Evolutionary conservation across 805 yeast species (phyloP), one percentile per base, ranked within the genome.

Genomic region (Millerozyma miso): DNA sequence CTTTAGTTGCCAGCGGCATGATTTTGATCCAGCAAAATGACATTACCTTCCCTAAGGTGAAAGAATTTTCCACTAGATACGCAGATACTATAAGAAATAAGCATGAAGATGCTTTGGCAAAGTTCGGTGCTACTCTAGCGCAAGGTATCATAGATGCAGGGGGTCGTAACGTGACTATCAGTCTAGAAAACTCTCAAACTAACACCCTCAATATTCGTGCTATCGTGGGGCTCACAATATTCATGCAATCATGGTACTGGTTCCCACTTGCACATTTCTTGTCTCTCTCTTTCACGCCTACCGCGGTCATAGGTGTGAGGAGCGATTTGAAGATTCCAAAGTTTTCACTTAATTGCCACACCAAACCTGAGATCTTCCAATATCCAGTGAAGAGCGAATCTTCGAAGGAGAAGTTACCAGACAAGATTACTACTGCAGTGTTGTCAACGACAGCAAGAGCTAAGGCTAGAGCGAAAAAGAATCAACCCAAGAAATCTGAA

Each of bases 71-170:
- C 58, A 85, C 86, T 56, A 75, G 77, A 38, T 80, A 85, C 50
- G 83, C 89, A 38, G 80, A 78, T 44, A 83, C 87, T n/a, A 78
- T 91, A 43, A 71, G 83, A 19, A 86, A 84, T 56, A 93, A 91
- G 65, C 95, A 88, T 55, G 97, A 91, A 65, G 99, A 91, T 66
- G 96, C 96, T 3, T 77, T 93, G 65, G 97, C 98, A 33, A 90
- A 89, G 69, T 93, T 91, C 67, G 99, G 99, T 60, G 97, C 98
- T 23, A 88, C 97, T 14, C 70, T 93, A 39, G 91, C 96, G 12
- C 97, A 91, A 70, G 99, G 99, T 64, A 91, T 93, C 50, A 83
- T 93, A 61, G 97, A 93, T 69, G 99, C 98, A 8, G 97, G 99
- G 66, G 99, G 99, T 10, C 81, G 98, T 60, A 93, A 93, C 56